phyloP scores from a whole-genome alignment of 768 basidiomycete species.

The Tylopilus subfusipes region DNA sequence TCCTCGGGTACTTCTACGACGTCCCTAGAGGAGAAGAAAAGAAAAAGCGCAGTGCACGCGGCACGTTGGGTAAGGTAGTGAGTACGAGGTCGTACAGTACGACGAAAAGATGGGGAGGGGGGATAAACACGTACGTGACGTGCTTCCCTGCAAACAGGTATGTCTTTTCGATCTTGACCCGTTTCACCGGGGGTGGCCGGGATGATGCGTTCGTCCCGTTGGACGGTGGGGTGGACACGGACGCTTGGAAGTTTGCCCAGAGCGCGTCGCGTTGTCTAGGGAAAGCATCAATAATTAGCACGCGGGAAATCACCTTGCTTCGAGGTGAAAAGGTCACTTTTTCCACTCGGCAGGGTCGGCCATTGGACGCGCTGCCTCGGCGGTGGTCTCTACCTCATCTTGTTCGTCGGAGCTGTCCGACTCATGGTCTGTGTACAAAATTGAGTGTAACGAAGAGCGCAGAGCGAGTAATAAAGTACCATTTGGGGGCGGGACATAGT shows the following conservation, averaged over 20 bases:
- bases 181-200: slow-evolving; percentile 30
- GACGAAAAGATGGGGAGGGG: neutral
- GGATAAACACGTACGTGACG: slow-evolving; percentile 50
- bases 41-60: neutral
- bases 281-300: neutral
- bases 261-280: slow-evolving; percentile 57
- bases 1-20: slow-evolving; percentile 68
- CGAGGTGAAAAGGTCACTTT: slow-evolving; percentile 32
- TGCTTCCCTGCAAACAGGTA: slow-evolving; percentile 78
- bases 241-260: slow-evolving; percentile 69
- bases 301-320: neutral
- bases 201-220: neutral
- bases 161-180: slow-evolving; percentile 65
- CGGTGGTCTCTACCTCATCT: slow-evolving; percentile 32
- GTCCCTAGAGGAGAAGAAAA: slow-evolving; percentile 50
- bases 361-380: slow-evolving; percentile 15
- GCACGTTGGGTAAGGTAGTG: neutral
- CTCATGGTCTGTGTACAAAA: slow-evolving; percentile 19
- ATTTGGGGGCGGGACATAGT: slow-evolving; percentile 59
- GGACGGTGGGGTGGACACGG: slow-evolving; percentile 39
- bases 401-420: slow-evolving; percentile 40
- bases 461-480: slow-evolving; percentile 18
- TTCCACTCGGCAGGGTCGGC: slow-evolving; percentile 43
- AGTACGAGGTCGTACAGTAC: neutral
- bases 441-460: neutral